Conservation (phyloP, 2,329 filamentous ascomycete genomes). For the Ophiosphaerella narmari region DNA sequence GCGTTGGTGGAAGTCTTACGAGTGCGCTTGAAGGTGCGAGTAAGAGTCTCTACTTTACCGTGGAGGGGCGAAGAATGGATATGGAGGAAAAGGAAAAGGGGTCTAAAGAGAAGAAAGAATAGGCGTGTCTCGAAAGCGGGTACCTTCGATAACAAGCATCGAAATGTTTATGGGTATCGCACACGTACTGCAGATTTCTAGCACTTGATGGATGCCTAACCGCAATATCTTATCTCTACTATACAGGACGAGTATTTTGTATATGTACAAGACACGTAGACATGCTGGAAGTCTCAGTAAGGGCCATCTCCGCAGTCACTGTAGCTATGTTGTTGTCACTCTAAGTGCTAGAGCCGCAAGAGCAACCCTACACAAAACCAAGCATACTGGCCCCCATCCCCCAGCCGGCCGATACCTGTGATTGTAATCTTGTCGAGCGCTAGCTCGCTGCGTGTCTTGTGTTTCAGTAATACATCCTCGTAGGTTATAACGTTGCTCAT, state of each 20-base stretch:
- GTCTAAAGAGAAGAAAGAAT: slow-evolving; percentile 23
- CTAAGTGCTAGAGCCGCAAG: too few relatives aligned
- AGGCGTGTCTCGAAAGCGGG: neutral
- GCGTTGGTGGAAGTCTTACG: slow-evolving; percentile 76
- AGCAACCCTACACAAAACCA: too few relatives aligned
- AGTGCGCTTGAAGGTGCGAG: slow-evolving; percentile 77
- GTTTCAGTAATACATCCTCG: too few relatives aligned
- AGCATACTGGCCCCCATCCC: too few relatives aligned
- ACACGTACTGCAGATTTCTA: neutral
- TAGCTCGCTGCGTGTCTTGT: too few relatives aligned
- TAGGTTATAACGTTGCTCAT: too few relatives aligned
- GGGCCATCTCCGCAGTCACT: neutral
- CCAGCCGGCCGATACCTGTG: too few relatives aligned
- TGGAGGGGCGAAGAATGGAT: slow-evolving; percentile 80
- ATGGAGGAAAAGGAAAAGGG: slow-evolving; percentile 71
- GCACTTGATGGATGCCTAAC: neutral
- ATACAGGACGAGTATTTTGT: neutral
- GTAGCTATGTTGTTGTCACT: too few relatives aligned
- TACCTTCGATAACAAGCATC: neutral
- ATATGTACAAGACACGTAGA: neutral
- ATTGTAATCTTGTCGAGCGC: too few relatives aligned
- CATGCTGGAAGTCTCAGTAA: neutral
- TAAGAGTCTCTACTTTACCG: slow-evolving; percentile 82
- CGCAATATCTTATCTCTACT: neutral
- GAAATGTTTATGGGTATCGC: neutral